These are phyloP conservation scores for Ochromonas danica DNA, from an alignment of 108 stramenopile genomes.

Conservation along the genomic window DNA sequence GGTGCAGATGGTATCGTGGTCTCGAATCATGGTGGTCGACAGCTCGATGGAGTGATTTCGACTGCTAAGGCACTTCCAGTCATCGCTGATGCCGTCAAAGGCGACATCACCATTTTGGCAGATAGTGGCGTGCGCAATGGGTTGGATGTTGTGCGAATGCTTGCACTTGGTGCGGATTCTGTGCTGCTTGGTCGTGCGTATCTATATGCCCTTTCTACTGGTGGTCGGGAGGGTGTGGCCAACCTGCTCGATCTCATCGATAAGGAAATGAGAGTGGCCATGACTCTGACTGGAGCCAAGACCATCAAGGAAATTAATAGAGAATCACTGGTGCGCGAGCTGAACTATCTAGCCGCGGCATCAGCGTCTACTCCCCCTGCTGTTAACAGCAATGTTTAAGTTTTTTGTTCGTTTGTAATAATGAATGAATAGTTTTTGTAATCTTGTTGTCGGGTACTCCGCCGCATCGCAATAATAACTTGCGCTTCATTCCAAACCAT, in stretches of 20 bases:
- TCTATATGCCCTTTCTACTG: conserved; percentile 83
- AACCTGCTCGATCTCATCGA: conserved; percentile 53
- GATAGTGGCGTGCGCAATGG: conserved; percentile 97
- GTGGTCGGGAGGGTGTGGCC: conserved; percentile 49
- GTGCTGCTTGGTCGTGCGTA: conserved; percentile 95
- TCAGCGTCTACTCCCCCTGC: too few species aligned
- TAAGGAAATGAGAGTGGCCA: conserved; percentile 53
- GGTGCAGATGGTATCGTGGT: conserved; percentile 96
- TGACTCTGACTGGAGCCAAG: conserved; percentile 54
- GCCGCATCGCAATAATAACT: too few species aligned
- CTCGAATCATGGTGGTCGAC: conserved; percentile 94
- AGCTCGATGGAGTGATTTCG: conserved; percentile 88
- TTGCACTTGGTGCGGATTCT: conserved; percentile 87
- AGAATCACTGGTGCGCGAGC: too few species aligned
- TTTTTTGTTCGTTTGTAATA: too few species aligned
- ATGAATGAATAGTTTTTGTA: too few species aligned
- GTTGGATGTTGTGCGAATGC: conserved; percentile 90
- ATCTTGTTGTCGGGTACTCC: too few species aligned
- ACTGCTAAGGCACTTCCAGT: conserved; percentile 92
- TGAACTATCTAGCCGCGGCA: too few species aligned
- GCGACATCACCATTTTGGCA: conserved; percentile 85
- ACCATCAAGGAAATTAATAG: conserved; percentile 40
- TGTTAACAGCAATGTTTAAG: too few species aligned
- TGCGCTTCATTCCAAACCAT: too few species aligned
- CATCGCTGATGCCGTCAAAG: conserved; percentile 80